Conservation (phyloP, 2,329 filamentous ascomycete species). For the Colletotrichum abscissum region DNA sequence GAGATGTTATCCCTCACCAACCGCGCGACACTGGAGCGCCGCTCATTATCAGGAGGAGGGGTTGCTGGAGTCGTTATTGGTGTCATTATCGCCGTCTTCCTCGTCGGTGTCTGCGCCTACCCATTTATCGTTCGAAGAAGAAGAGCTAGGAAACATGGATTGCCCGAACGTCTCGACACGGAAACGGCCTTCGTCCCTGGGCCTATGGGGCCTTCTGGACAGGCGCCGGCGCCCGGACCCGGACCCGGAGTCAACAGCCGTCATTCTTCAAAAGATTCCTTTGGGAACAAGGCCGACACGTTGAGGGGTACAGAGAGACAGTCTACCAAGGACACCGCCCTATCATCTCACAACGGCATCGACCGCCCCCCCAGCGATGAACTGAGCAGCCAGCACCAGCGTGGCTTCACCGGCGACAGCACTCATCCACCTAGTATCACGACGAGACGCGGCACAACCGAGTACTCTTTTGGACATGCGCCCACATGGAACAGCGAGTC, state of each 20-base stretch:
- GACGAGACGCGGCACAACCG: constrained; percentile 28
- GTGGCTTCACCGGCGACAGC: constrained; percentile 18
- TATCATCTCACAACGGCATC: constrained; percentile 24
- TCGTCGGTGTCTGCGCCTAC: constrained; percentile 51
- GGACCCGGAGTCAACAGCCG: constrained; percentile 21
- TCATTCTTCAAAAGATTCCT: constrained; percentile 23
- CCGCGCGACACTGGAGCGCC: constrained; percentile 44
- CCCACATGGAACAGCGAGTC: constrained; percentile 35
- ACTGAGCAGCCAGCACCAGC: constrained; percentile 16
- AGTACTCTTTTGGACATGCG: constrained; percentile 24
- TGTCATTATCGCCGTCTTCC: constrained; percentile 42
- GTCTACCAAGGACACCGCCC: constrained; percentile 19
- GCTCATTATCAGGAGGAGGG: constrained; percentile 45
- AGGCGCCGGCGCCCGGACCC: constrained; percentile 35
- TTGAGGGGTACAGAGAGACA: constrained; percentile 18
- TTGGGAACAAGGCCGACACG: constrained; percentile 23
- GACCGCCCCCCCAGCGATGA: constrained; percentile 13
- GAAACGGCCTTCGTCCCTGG: constrained; percentile 44
- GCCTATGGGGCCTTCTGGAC: constrained; percentile 43
- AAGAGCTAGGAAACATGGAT: constrained; percentile 40
- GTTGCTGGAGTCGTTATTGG: constrained; percentile 53
- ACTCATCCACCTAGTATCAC: constrained; percentile 21
- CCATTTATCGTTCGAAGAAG: constrained; percentile 50
- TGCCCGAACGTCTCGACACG: constrained; percentile 40
- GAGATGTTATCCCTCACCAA: constrained; percentile 10